A percentile compares a stretch with the other conserved stretches of the same genome.
Evolutionary conservation across 2,329 filamentous ascomycete species (phyloP).

Genomic region (Aspergillus proliferans): DNA sequence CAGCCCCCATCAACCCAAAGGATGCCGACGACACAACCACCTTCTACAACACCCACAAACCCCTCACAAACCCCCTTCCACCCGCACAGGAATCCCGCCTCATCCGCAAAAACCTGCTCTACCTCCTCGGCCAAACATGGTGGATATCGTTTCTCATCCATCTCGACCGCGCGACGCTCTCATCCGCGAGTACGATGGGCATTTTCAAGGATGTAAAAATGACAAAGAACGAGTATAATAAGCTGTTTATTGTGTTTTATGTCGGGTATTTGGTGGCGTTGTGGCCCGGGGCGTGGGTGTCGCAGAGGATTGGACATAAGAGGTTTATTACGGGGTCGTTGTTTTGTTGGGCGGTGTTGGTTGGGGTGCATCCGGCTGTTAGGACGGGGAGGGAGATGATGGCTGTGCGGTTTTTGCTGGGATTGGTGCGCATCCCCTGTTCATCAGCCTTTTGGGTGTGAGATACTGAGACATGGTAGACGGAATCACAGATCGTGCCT

Average conservation of each 20-base stretch:
- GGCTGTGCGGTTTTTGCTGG: slow-evolving; percentile 5
- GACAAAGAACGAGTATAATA: slow-evolving; percentile 7
- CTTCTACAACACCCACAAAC: slow-evolving; percentile 6
- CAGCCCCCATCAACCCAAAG: not conserved
- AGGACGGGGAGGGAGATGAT: slow-evolving; percentile 7
- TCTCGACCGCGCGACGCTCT: slow-evolving; percentile 6
- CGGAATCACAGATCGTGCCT: slow-evolving; percentile 22
- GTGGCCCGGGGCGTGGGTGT: slow-evolving; percentile 6
- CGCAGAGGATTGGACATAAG: slow-evolving; percentile 5
- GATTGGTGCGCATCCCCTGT: not conserved
- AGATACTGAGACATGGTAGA: slow-evolving; percentile 5
- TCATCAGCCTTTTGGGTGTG: too few species aligned
- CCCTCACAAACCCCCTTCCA: not conserved
- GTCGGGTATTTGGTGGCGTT: slow-evolving; percentile 7
- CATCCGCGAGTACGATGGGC: slow-evolving; percentile 7
- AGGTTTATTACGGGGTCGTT: slow-evolving; percentile 5
- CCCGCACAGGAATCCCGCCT: slow-evolving; percentile 2
- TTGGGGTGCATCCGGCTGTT: slow-evolving; percentile 3
- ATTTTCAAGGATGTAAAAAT: slow-evolving; percentile 7
- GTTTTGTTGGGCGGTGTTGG: slow-evolving; percentile 5
- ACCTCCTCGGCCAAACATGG: slow-evolving; percentile 6
- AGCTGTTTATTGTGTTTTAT: slow-evolving; percentile 9
- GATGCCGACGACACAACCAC: slow-evolving; percentile 4
- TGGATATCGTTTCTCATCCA: slow-evolving; percentile 8
- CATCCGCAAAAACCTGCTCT: slow-evolving; percentile 6